Conservation (phyloP, 2,329 filamentous ascomycete species). For the Didymella sp. region DNA sequence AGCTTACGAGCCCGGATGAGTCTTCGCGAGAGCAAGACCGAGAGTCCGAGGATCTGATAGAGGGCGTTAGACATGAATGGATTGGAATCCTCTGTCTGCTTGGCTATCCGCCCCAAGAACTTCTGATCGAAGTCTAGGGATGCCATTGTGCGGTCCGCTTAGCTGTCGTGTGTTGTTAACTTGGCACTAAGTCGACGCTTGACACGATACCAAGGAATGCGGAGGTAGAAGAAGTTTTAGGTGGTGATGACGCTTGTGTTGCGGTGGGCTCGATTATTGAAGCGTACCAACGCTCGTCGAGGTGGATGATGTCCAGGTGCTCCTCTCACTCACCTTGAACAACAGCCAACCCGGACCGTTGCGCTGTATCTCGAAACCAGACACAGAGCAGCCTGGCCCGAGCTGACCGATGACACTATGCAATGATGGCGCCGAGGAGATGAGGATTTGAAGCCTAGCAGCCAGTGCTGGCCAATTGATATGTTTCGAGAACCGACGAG, state of each 20-base stretch:
- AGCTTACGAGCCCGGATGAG: slow-evolving; percentile 83
- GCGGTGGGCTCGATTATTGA: neutral
- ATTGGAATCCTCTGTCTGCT: slow-evolving; percentile 77
- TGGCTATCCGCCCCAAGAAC: slow-evolving; percentile 88
- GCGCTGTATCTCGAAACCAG: slow-evolving; percentile 42
- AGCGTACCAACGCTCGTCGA: neutral
- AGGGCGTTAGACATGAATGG: slow-evolving; percentile 81
- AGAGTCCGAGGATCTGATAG: slow-evolving; percentile 90
- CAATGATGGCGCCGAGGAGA: slow-evolving; percentile 34
- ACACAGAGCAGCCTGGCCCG: slow-evolving; percentile 45
- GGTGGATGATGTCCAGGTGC: neutral
- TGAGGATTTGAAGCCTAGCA: slow-evolving; percentile 36
- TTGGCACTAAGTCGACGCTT: neutral
- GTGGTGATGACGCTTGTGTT: neutral
- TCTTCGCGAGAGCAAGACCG: slow-evolving; percentile 83
- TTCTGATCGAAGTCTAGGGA: slow-evolving; percentile 98
- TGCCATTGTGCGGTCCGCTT: slow-evolving; percentile 69
- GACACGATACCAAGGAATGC: neutral
- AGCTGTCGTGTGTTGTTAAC: slow-evolving; percentile 3
- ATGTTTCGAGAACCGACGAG: slow-evolving; percentile 30
- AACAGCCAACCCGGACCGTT: slow-evolving; percentile 42
- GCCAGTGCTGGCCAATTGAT: slow-evolving; percentile 44
- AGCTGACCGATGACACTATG: slow-evolving; percentile 40
- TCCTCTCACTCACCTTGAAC: slow-evolving; percentile 16
- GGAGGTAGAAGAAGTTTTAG: neutral